Base-by-base conservation (phyloP, 352 stramenopile species). In the Phytopythium chamaehyphon region DNA sequence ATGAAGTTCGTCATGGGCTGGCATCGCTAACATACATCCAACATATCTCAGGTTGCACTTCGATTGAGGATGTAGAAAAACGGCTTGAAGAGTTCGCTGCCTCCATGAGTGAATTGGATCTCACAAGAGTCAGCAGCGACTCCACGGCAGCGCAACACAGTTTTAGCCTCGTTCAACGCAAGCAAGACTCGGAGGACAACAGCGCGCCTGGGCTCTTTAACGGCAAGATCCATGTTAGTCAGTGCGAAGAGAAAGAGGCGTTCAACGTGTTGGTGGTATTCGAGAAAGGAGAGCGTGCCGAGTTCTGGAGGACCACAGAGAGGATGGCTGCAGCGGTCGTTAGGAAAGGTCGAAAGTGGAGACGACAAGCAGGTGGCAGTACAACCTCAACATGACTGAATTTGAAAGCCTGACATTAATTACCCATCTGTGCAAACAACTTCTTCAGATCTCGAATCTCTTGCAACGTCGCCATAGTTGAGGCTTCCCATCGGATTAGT, bases 371-470 rank as follows among this genome's bases (percentile, higher is more conserved):
- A 12, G 53, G 57, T 74, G 53, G 83, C 76, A 55, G 53, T 48
- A 15, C 51, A 69, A 37, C 56, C 47, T 52, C 51, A 51, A 22
- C 10, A 51, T 51, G 19, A 40, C 21, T 51, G 23, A 5, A 22
- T 50, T 36, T 12, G 24, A 26, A 8, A 22, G 28, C 44, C 37
- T 19, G 6, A 12, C 44, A 35, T 37, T 38, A 62, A 31, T 57
- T 69, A 43, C n/a, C n/a, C n/a, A 88, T 47, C 47, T 86, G 64
- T 16, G 63, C 22, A 44, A 91, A 86, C 19, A 86, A 49, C 8
- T 77, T 47, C 59, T 92, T 88, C 33, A 92, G 69, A 47, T 86
- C 73, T 21, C 69, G 60, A 40, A 92, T 90, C 50, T 90, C 76
- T 47, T 90, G 73, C 15, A 90, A 55, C 18, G 68, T 88, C 6